Evolutionary conservation across 139 green algal genomes (phyloP).

Genomic region (Diplosphaera chodatii): DNA sequence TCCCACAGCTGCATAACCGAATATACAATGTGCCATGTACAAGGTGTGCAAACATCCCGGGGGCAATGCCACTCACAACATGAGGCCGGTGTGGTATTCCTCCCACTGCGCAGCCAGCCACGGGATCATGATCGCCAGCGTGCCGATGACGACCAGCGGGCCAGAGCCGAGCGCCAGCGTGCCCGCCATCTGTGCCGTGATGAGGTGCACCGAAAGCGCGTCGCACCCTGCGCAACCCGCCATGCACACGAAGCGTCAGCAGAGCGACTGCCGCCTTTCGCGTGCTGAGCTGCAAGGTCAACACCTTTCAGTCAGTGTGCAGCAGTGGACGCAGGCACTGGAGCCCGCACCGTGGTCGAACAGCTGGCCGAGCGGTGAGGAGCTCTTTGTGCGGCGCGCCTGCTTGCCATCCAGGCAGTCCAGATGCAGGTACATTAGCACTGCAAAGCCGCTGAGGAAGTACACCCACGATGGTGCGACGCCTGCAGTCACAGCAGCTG

Average conservation of each 20-base stretch:
- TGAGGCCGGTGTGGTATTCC: constrained; percentile 79
- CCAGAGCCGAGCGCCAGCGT: constrained; percentile 20
- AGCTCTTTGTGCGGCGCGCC: constrained; percentile 78
- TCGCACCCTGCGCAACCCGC: constrained; percentile 76
- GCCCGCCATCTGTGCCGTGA: constrained; percentile 49
- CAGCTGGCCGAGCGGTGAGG: constrained; percentile 88
- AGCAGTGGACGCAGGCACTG: too few relatives aligned
- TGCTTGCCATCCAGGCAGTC: constrained; percentile 96
- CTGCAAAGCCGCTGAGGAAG: constrained; percentile 21
- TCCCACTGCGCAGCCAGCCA: constrained; percentile 87
- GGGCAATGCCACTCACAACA: constrained; percentile 52
- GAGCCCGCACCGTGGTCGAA: constrained; percentile 86
- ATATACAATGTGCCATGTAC: too few relatives aligned
- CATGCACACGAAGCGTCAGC: too few relatives aligned
- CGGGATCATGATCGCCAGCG: constrained; percentile 56
- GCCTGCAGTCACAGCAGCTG: too few relatives aligned
- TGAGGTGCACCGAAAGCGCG: constrained; percentile 71
- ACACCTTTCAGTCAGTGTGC: too few relatives aligned
- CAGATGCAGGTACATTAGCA: constrained; percentile 71
- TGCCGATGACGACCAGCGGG: constrained; percentile 16
- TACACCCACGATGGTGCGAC: constrained; percentile 60
- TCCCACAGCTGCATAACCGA: too few relatives aligned
- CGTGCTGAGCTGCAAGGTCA: too few relatives aligned
- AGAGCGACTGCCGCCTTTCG: too few relatives aligned
- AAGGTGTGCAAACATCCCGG: too few relatives aligned